phyloP scores from a whole-genome alignment of 345 rosid species.

The Gossypium sturtianum region DNA sequence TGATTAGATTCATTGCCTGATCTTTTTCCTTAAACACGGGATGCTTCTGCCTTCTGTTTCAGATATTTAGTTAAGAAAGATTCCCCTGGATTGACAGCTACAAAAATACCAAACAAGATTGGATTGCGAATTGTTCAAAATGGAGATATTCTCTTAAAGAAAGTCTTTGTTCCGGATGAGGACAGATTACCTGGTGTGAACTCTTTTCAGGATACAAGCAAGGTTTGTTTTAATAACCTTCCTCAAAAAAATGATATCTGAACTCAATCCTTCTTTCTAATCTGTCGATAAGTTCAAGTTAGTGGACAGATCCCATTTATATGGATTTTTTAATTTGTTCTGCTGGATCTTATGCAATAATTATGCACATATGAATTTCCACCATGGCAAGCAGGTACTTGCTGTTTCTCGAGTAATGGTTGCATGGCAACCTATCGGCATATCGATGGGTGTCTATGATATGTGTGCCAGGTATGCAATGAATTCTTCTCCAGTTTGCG shows the following conservation, averaged over 20 bases:
- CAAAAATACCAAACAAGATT: constrained; percentile 87
- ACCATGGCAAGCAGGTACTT: constrained; percentile 46
- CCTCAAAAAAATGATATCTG: constrained; percentile 8
- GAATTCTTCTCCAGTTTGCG: not conserved
- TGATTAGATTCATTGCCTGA: not conserved
- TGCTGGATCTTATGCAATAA: not conserved
- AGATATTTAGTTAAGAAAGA: constrained; percentile 81
- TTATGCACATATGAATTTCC: constrained; percentile 5
- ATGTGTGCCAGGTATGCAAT: constrained; percentile 84
- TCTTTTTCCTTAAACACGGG: not conserved
- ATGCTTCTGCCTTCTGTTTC: constrained; percentile 30
- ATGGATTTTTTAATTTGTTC: not conserved
- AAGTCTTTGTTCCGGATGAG: constrained; percentile 83
- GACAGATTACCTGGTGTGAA: constrained; percentile 82
- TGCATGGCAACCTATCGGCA: constrained; percentile 93
- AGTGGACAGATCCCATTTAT: not conserved
- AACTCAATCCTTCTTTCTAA: not conserved
- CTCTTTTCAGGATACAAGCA: constrained; percentile 86
- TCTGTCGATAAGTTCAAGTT: not conserved
- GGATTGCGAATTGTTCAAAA: constrained; percentile 93
- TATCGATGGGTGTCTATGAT: constrained; percentile 92
- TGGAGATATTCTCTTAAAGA: constrained; percentile 77
- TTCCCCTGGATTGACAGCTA: constrained; percentile 80
- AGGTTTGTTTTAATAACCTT: constrained; percentile 39
- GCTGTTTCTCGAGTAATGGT: constrained; percentile 96